phyloP scores from a whole-genome alignment of 2,329 filamentous ascomycete genomes.

The Exophiala phaeomuriformis region DNA sequence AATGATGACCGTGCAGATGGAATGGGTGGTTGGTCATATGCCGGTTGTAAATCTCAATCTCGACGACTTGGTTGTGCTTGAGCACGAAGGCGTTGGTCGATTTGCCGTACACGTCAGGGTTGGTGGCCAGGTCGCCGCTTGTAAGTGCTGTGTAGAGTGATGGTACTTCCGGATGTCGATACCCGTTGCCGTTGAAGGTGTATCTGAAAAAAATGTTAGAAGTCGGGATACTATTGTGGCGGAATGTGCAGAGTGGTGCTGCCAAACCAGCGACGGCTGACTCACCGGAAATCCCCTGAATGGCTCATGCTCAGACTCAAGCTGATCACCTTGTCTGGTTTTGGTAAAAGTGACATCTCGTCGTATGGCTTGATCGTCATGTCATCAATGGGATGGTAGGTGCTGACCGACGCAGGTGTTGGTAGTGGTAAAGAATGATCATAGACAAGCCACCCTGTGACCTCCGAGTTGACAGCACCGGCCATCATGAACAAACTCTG shows the following conservation, averaged over 20 bases:
- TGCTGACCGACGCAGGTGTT: conserved; percentile 49
- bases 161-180: conserved; percentile 26
- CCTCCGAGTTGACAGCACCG: conserved; percentile 51
- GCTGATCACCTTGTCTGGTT: conserved; percentile 54
- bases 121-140: conserved; percentile 38
- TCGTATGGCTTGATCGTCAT: conserved; percentile 63
- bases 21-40: conserved; percentile 43
- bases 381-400: conserved; percentile 66
- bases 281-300: conserved; percentile 37
- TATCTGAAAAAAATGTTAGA: neutral
- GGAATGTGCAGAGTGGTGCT: no score
- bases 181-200: conserved; percentile 29
- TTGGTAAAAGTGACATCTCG: conserved; percentile 50
- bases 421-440: conserved; percentile 42
- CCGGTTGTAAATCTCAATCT: conserved; percentile 40
- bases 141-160: conserved; percentile 29
- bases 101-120: conserved; percentile 57
- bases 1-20: conserved; percentile 52
- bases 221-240: no score
- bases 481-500: conserved; percentile 7
- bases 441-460: conserved; percentile 50
- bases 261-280: conserved; percentile 22
- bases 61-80: conserved; percentile 36
- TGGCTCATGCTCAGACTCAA: conserved; percentile 61
- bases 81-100: conserved; percentile 50